Conservation (phyloP, 225 moss, liverwort and hornwort genomes). For the Marchantia polymorpha region DNA sequence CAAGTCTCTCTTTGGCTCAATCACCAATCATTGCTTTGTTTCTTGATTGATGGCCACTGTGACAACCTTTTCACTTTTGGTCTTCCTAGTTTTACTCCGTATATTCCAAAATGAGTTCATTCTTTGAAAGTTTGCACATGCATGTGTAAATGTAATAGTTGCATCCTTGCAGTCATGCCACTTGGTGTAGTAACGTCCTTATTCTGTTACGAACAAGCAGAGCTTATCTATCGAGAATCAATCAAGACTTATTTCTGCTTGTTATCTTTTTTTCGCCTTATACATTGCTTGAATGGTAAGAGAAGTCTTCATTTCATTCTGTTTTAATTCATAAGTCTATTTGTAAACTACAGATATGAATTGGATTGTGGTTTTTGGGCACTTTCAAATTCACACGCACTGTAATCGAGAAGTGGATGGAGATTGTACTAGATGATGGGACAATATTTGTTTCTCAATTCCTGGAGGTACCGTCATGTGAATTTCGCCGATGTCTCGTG, state of each 20-base stretch:
- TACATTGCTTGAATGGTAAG: background rate
- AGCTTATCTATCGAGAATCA: background rate
- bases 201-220: too few species aligned
- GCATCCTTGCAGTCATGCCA: background rate
- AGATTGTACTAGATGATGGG: background rate
- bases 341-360: background rate
- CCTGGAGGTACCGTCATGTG: background rate
- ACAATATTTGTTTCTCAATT: background rate
- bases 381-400: background rate
- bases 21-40: background rate
- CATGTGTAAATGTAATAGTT: background rate
- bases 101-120: background rate
- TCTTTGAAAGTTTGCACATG: background rate
- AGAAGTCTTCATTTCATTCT: background rate
- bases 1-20: background rate
- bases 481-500: background rate
- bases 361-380: background rate
- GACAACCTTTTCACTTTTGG: background rate
- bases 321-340: background rate
- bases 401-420: background rate
- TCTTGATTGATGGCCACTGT: background rate
- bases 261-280: background rate
- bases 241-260: background rate
- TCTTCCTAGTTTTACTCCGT: background rate
- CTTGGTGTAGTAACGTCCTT: background rate